Conservation (phyloP, 805 yeast species). For the Candida corydali region DNA sequence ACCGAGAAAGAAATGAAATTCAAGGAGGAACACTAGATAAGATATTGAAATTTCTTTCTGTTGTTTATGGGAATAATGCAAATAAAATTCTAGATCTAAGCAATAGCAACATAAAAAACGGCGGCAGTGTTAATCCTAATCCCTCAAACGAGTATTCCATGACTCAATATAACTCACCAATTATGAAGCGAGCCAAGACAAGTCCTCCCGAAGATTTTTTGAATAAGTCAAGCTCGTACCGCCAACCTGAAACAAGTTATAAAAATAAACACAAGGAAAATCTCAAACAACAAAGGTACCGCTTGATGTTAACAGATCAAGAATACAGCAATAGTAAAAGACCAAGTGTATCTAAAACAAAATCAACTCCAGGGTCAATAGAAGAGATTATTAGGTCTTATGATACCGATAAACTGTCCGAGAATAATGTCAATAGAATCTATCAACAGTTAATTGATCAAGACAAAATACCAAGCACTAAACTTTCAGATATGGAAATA, state of each 20-base stretch:
- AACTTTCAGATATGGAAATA: constrained; percentile 28
- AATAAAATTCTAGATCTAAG: constrained; percentile 43
- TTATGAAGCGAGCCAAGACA: constrained; percentile 4
- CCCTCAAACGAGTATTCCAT: constrained; percentile 16
- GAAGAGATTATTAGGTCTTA: constrained; percentile 29
- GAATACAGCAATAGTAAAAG: constrained; percentile 13
- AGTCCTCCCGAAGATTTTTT: constrained; percentile 4
- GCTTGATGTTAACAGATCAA: constrained; percentile 39
- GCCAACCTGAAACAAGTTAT: background rate
- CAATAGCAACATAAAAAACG: constrained; percentile 15
- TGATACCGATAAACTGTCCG: constrained; percentile 16
- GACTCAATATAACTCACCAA: constrained; percentile 7
- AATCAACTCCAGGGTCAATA: constrained; percentile 14
- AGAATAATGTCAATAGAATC: constrained; percentile 18
- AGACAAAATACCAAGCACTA: constrained; percentile 27
- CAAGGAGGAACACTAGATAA: constrained; percentile 88
- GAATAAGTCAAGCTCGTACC: background rate
- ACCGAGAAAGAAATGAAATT: constrained; percentile 78
- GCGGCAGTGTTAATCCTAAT: background rate
- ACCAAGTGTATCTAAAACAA: background rate
- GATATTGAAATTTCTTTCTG: constrained; percentile 81
- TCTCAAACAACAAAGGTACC: constrained; percentile 25
- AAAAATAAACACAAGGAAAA: background rate
- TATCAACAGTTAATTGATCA: constrained; percentile 24
- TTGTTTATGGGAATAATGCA: constrained; percentile 64